Percentiles rank a stretch among this genome's conserved stretches.
phyloP scores from a whole-genome alignment of 148 eudicot genomes.

The Cornus kousa region DNA sequence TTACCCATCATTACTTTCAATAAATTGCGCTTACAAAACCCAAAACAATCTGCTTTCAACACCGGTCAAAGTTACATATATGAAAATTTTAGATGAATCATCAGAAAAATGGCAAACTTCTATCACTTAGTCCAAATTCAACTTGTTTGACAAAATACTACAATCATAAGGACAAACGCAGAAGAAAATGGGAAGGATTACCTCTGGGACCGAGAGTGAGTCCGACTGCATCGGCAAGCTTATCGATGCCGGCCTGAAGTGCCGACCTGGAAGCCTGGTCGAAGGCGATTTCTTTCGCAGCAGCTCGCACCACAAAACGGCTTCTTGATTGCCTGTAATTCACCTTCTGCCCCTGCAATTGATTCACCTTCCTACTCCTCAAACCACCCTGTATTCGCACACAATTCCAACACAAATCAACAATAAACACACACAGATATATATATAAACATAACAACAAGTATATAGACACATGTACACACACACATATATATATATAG shows the following conservation, averaged over 20 bases:
- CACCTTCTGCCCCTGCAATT: conserved; percentile 52
- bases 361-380: conserved; percentile 50
- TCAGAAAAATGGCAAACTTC: too few species aligned
- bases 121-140: too few species aligned
- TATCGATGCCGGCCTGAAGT: conserved; percentile 90
- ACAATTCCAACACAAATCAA: background rate
- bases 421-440: background rate
- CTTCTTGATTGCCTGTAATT: conserved; percentile 37
- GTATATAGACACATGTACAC: background rate
- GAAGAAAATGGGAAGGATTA: conserved; percentile 6
- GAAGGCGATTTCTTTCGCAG: conserved; percentile 82
- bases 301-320: conserved; percentile 66
- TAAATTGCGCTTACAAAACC: background rate
- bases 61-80: too few species aligned
- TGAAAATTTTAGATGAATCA: too few species aligned
- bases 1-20: background rate
- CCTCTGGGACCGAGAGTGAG: conserved; percentile 99
- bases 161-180: background rate
- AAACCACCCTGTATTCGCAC: conserved; percentile 41
- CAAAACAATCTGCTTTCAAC: background rate
- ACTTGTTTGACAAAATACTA: too few species aligned
- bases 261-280: conserved; percentile 80
- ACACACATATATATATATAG: background rate
- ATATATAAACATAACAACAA: background rate
- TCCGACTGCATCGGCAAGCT: conserved; percentile 86